Evolutionary conservation across 345 rosid genomes (phyloP), one percentile per base, ranked within the genome.

Genomic region (Excoecaria agallocha): DNA sequence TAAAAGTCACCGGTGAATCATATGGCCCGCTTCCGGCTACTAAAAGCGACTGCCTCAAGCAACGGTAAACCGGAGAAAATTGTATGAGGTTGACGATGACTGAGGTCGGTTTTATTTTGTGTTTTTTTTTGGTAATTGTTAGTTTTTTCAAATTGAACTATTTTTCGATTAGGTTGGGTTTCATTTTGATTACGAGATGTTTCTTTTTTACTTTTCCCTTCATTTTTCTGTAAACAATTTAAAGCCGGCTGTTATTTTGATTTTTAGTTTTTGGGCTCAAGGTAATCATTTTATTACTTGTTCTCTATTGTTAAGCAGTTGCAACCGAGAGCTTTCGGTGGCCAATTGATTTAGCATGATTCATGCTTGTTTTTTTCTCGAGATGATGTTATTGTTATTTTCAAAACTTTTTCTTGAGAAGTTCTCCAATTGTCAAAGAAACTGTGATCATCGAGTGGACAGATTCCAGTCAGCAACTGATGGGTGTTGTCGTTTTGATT

Each of bases 61-160:
- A 0, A 16, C 59, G 1, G 43, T 46, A 30, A 48, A 67, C 49
- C 3, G 48, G 60, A 65, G 41, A 41, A 66, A 39, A 65, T 6
- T 20, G 62, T 19, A 3, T 62, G 43, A 30, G 46, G 48, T 56
- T 74, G 77, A 63, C n/a, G 15, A 74, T 66, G 72, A 67, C 67
- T 35, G 77, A 74, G 72, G 77, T 74, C 25, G 7, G 77, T 74
- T 19, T 46, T 19, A 20, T 8, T 43, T 9, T 50, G 43, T 37
- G 22, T 50, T n/a, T 4, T 13, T 3, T n/a, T 12, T 25, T 43
- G n/a, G 10, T 5, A 3, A 16, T 1, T 8, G 51, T 50, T 30
- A 30, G 2, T 30, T 8, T 54, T 71, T 17, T 59, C 22, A 24
- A 1, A 1, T 16, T 48, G 6, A 3, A 22, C 6, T 13, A 56